These are phyloP conservation scores for Geotrichum macrosporum DNA, from an alignment of 1,139 yeast genomes.

Conservation along the genomic window DNA sequence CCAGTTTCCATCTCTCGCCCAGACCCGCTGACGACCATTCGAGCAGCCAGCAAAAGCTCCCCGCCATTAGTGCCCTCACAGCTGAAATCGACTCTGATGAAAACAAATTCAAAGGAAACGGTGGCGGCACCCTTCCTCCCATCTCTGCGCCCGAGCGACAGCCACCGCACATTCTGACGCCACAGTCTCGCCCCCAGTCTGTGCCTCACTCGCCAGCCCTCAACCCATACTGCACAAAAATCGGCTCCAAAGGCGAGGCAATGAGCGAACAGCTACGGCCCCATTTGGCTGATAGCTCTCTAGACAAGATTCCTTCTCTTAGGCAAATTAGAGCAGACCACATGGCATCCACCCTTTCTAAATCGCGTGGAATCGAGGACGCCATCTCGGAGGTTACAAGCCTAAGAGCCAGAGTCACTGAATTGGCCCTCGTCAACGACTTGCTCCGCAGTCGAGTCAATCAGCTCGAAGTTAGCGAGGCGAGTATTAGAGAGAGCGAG, in stretches of 20 bases:
- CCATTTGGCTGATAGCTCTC: slow-evolving; percentile 31
- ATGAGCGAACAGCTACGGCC: slow-evolving; percentile 38
- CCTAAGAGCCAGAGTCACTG: slow-evolving; percentile 43
- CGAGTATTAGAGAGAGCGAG: slow-evolving; percentile 32
- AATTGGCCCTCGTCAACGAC: slow-evolving; percentile 83
- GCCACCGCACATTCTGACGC: slow-evolving; percentile 29
- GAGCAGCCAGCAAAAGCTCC: slow-evolving; percentile 2
- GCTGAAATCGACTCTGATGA: slow-evolving; percentile 1
- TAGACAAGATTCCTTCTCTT: slow-evolving; percentile 35
- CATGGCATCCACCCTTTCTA: neutral
- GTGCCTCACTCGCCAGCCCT: slow-evolving; percentile 13
- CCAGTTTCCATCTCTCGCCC: slow-evolving; percentile 3
- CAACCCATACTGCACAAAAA: neutral
- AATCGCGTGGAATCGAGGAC: neutral
- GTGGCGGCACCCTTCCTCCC: too few species aligned
- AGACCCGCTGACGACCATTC: neutral
- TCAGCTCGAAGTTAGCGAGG: slow-evolving; percentile 73
- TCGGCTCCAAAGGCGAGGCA: slow-evolving; percentile 20
- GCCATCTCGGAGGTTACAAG: neutral
- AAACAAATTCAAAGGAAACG: too few species aligned
- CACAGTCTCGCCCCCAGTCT: slow-evolving; percentile 32
- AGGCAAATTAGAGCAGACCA: slow-evolving; percentile 18
- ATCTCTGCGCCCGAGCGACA: slow-evolving; percentile 1
- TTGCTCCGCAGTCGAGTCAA: slow-evolving; percentile 72
- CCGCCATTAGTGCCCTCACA: slow-evolving; percentile 18